Evolutionary conservation across 179 eudicot genomes (phyloP).

Genomic region (Nepenthes alata): DNA sequence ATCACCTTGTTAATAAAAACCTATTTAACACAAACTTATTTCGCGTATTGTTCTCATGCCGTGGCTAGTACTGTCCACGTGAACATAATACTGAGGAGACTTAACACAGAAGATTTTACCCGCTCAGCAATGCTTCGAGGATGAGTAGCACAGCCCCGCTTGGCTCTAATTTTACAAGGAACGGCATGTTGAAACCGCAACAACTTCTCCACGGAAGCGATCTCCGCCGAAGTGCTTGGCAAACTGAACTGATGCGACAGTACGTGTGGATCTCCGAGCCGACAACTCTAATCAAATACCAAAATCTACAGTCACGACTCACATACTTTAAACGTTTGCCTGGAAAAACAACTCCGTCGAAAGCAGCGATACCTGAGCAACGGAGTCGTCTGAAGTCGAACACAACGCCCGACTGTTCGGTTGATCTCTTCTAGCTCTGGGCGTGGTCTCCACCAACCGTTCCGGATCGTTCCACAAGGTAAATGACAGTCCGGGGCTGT

Average conservation of each 20-base stretch:
- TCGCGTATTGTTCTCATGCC: no score
- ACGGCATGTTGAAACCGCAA: slow-evolving; percentile 58
- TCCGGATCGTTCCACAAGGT: slow-evolving; percentile 40
- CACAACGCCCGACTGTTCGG: slow-evolving; percentile 15
- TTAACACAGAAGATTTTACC: slow-evolving; percentile 23
- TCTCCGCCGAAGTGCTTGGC: slow-evolving; percentile 67
- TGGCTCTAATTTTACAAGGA: slow-evolving; percentile 74
- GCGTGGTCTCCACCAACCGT: background rate
- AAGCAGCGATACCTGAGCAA: slow-evolving; percentile 24
- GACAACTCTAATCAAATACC: slow-evolving; percentile 32
- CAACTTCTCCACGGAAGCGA: slow-evolving; percentile 54
- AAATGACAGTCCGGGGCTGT: slow-evolving; percentile 23
- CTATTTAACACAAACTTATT: no score
- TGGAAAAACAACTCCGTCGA: background rate
- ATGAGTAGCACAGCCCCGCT: slow-evolving; percentile 85
- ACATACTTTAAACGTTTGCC: background rate
- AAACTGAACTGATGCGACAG: slow-evolving; percentile 72
- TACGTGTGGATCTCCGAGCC: slow-evolving; percentile 21
- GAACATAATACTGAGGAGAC: no score
- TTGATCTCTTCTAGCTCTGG: background rate
- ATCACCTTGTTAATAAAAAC: no score
- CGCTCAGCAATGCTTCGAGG: slow-evolving; percentile 95
- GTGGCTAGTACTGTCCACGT: no score
- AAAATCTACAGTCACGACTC: background rate
- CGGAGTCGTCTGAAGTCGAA: slow-evolving; percentile 26